These are phyloP conservation scores for Hyaloscypha bicolor DNA, from an alignment of 495 filamentous ascomycete genomes.

Conservation along the genomic window DNA sequence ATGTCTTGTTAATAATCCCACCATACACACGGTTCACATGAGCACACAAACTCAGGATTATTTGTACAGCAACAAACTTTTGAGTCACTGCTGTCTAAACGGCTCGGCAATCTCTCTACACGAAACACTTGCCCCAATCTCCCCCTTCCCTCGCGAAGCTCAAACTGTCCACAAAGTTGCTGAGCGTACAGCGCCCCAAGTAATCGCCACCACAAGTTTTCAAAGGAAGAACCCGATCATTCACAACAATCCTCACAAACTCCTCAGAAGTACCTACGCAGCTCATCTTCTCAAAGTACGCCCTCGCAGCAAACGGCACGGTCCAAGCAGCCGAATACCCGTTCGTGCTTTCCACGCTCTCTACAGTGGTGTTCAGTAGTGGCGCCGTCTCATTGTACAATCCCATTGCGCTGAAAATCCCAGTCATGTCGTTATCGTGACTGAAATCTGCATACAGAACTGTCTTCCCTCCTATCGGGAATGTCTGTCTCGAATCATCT, in stretches of 20 bases:
- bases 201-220: conserved; percentile 66
- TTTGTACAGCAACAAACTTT: background rate
- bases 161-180: conserved; percentile 68
- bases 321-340: conserved; percentile 72
- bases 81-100: background rate
- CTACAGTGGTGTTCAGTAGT: conserved; percentile 51
- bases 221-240: conserved; percentile 76
- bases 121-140: conserved; percentile 71
- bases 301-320: conserved; percentile 76
- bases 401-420: conserved; percentile 71
- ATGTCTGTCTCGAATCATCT: conserved; percentile 60
- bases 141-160: conserved; percentile 70
- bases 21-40: background rate
- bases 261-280: conserved; percentile 56
- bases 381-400: conserved; percentile 63
- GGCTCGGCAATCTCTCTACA: conserved; percentile 4
- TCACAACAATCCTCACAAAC: conserved; percentile 75
- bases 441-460: conserved; percentile 83
- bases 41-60: background rate
- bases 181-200: conserved; percentile 66
- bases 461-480: conserved; percentile 59
- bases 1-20: background rate
- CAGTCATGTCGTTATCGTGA: conserved; percentile 83
- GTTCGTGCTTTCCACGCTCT: conserved; percentile 38
- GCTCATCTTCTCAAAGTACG: conserved; percentile 83